Conservation (phyloP, 345 rosid species). For the Rhizophora apiculata region DNA sequence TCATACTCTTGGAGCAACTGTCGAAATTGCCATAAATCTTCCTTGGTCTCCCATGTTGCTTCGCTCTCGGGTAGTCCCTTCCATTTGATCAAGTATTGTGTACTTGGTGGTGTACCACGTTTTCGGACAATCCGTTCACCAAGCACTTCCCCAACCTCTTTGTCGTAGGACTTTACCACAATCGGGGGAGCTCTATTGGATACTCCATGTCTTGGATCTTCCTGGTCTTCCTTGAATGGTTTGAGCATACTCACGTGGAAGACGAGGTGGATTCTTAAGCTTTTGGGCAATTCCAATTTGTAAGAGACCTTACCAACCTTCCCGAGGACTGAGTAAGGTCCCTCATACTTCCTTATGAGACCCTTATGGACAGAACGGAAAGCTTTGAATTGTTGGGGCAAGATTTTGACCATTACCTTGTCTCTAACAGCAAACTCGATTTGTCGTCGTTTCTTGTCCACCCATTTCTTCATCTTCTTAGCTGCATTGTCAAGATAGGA, state of each 20-base stretch:
- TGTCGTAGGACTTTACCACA: neutral
- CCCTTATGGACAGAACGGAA: no score
- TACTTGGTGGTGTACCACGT: neutral
- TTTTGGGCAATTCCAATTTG: no score
- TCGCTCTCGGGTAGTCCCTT: neutral
- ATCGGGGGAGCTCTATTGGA: neutral
- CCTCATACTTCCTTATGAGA: no score
- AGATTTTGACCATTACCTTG: no score
- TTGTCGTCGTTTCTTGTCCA: neutral
- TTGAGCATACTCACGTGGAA: no score
- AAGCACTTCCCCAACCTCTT: neutral
- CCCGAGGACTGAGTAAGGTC: no score
- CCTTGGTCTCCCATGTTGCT: neutral
- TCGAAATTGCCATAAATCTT: neutral
- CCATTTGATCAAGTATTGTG: neutral
- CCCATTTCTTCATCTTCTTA: constrained; percentile 6
- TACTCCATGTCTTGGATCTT: no score
- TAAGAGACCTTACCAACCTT: no score
- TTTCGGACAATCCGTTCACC: neutral
- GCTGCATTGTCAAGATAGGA: neutral
- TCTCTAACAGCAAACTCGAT: no score
- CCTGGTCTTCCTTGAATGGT: no score
- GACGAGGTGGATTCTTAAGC: no score
- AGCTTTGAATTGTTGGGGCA: no score
- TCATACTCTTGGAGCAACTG: neutral